phyloP scores from a whole-genome alignment of 192 early-diverging fungal genomes.

The Coemansia sp. region DNA sequence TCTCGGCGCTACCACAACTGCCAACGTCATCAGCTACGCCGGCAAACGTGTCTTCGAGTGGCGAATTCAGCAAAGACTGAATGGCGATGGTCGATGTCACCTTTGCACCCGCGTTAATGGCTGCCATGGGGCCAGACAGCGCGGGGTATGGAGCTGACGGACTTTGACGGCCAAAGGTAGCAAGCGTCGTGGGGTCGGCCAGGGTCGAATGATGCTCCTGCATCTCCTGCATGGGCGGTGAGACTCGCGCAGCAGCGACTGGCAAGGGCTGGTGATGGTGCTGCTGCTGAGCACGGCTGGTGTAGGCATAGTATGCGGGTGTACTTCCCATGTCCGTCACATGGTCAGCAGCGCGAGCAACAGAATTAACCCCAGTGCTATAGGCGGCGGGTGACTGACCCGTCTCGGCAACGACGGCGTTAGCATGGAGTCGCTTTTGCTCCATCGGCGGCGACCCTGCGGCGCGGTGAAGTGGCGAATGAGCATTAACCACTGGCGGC shows the following conservation, averaged over 20 bases:
- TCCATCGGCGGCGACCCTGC: constrained; percentile 34
- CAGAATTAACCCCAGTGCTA: constrained; percentile 4
- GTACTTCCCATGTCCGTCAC: constrained; percentile 40
- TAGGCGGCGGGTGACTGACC: constrained; percentile 1
- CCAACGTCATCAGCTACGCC: constrained; percentile 5
- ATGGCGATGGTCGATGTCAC: constrained; percentile 40
- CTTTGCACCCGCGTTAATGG: background rate
- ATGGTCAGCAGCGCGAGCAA: constrained; percentile 21
- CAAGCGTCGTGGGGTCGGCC: background rate
- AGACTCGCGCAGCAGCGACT: constrained; percentile 6
- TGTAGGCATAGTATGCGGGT: constrained; percentile 22
- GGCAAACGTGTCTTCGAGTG: constrained; percentile 14
- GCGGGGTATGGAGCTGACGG: background rate
- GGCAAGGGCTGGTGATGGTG: constrained; percentile 1
- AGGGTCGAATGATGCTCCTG: constrained; percentile 37
- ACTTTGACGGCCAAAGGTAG: constrained; percentile 3
- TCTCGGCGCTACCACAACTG: constrained; percentile 9
- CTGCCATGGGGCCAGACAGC: constrained; percentile 15
- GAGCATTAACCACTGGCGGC: constrained; percentile 28
- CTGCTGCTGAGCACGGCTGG: constrained; percentile 13
- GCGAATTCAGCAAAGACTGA: constrained; percentile 50
- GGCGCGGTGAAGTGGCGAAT: constrained; percentile 21
- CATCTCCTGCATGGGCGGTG: constrained; percentile 41
- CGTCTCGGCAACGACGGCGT: constrained; percentile 1
- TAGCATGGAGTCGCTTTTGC: constrained; percentile 19